Evolutionary conservation across 192 early-diverging fungal genomes (phyloP).

Genomic region (Thamnidium elegans): DNA sequence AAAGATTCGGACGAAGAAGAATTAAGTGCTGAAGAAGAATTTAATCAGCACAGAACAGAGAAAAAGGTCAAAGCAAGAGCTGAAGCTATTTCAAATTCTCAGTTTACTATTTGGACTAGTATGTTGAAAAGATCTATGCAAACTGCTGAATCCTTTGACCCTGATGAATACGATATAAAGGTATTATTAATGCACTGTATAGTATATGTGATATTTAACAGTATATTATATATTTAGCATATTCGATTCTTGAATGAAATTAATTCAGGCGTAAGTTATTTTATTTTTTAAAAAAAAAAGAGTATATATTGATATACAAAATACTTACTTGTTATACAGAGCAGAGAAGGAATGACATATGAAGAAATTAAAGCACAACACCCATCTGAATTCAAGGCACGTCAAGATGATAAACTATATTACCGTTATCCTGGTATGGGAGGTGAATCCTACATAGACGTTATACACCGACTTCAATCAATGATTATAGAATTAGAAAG

Average conservation of each 20-base stretch:
- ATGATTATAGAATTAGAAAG: conserved; percentile 95
- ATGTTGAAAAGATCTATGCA: conserved; percentile 82
- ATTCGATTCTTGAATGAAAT: conserved; percentile 90
- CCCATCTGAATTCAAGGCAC: conserved; percentile 78
- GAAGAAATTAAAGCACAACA: conserved; percentile 73
- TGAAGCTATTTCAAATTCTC: conserved; percentile 63
- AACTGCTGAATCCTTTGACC: conserved; percentile 80
- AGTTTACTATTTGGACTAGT: conserved; percentile 80
- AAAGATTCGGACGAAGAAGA: too few relatives aligned
- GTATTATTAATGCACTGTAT: too few relatives aligned
- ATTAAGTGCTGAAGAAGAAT: conserved; percentile 3
- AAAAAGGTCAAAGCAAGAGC: conserved; percentile 48
- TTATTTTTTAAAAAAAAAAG: background rate
- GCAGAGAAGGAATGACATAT: conserved; percentile 75
- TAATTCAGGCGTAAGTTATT: conserved; percentile 66
- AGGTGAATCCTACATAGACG: conserved; percentile 92
- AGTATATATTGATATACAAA: background rate
- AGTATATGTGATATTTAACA: too few relatives aligned
- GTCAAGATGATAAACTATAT: conserved; percentile 84
- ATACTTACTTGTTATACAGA: conserved; percentile 3
- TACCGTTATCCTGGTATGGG: conserved; percentile 96
- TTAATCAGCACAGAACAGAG: background rate
- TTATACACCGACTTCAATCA: conserved; percentile 91
- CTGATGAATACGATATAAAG: conserved; percentile 65
- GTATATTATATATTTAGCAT: conserved; percentile 34